phyloP scores from a whole-genome alignment of 352 stramenopile species.

The Globisporangium perplexum region DNA sequence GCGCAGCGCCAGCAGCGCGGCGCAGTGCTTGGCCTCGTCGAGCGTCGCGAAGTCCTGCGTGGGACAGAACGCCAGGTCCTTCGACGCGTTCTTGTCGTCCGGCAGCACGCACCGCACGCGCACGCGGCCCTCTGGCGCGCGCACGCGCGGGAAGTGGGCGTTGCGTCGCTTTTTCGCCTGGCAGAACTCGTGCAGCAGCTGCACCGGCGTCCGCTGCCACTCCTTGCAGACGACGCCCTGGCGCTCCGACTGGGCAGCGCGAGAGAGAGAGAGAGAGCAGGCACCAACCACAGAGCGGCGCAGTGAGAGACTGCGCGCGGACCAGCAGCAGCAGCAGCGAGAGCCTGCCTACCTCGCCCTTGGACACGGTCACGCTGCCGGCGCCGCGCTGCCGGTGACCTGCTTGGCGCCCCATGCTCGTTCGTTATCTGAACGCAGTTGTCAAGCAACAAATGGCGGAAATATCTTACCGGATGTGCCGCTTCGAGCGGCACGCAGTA shows the following conservation, averaged over 20 bases:
- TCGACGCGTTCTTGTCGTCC: slow-evolving; percentile 91
- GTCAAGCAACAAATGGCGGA: too few relatives aligned
- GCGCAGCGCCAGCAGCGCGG: slow-evolving; percentile 91
- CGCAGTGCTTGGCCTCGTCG: slow-evolving; percentile 91
- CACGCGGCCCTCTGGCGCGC: slow-evolving; percentile 28
- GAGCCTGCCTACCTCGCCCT: slow-evolving; percentile 51
- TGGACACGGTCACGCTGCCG: slow-evolving; percentile 81
- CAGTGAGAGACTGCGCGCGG: background rate
- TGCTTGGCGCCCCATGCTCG: slow-evolving; percentile 14
- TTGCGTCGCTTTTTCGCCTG: slow-evolving; percentile 89
- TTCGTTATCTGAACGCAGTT: too few relatives aligned
- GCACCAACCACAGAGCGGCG: background rate
- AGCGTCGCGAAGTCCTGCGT: slow-evolving; percentile 70
- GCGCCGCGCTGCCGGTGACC: slow-evolving; percentile 86
- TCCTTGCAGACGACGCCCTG: slow-evolving; percentile 91
- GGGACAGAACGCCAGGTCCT: slow-evolving; percentile 92
- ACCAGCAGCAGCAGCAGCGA: too few relatives aligned
- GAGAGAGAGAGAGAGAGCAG: background rate
- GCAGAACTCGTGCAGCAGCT: slow-evolving; percentile 93
- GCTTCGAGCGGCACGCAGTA: too few relatives aligned
- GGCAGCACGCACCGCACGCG: slow-evolving; percentile 84
- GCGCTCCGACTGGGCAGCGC: slow-evolving; percentile 28
- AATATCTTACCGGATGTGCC: too few relatives aligned
- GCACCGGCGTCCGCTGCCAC: slow-evolving; percentile 91
- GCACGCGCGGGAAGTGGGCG: slow-evolving; percentile 57